Conservation (phyloP, 495 filamentous ascomycete species). For the Penicillium canescens region DNA sequence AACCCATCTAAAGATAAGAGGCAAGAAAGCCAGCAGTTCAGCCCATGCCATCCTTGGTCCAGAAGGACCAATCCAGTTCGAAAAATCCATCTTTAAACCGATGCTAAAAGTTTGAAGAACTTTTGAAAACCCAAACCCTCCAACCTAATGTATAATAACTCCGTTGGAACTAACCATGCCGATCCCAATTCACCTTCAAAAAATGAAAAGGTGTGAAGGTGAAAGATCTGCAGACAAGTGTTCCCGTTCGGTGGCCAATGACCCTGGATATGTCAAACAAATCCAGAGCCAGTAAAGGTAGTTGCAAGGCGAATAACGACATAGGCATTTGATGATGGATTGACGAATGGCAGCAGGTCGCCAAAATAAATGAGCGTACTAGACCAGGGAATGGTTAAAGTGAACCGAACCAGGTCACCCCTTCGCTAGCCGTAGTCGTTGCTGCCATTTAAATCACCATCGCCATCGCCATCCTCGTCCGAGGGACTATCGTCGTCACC, state of each 20-base stretch:
- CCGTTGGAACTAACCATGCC: slow-evolving; percentile 22
- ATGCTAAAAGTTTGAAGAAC: slow-evolving; percentile 24
- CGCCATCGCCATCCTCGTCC: slow-evolving; percentile 55
- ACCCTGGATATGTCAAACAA: background rate
- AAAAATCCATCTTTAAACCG: slow-evolving; percentile 19
- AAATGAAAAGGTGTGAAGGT: slow-evolving; percentile 2
- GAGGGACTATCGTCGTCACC: slow-evolving; percentile 43
- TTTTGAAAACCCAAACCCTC: slow-evolving; percentile 19
- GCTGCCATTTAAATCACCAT: slow-evolving; percentile 32
- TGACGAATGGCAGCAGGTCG: slow-evolving; percentile 11
- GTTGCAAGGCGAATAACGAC: slow-evolving; percentile 16
- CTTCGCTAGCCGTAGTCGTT: slow-evolving; percentile 12
- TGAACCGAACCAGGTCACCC: slow-evolving; percentile 34
- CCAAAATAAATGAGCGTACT: slow-evolving; percentile 11
- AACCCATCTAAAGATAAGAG: slow-evolving; percentile 5
- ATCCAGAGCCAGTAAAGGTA: slow-evolving; percentile 11
- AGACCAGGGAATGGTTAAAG: slow-evolving; percentile 15
- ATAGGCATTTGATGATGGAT: background rate
- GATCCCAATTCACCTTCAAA: slow-evolving; percentile 13
- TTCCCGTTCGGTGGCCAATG: slow-evolving; percentile 4
- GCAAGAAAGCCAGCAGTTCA: slow-evolving; percentile 6
- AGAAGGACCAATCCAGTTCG: slow-evolving; percentile 1
- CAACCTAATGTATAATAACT: slow-evolving; percentile 16
- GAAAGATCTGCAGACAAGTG: slow-evolving; percentile 6
- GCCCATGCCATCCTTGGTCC: background rate